Evolutionary conservation across 768 basidiomycete genomes (phyloP), one percentile per base, ranked within the genome.

Genomic region (Lentinula boryana): DNA sequence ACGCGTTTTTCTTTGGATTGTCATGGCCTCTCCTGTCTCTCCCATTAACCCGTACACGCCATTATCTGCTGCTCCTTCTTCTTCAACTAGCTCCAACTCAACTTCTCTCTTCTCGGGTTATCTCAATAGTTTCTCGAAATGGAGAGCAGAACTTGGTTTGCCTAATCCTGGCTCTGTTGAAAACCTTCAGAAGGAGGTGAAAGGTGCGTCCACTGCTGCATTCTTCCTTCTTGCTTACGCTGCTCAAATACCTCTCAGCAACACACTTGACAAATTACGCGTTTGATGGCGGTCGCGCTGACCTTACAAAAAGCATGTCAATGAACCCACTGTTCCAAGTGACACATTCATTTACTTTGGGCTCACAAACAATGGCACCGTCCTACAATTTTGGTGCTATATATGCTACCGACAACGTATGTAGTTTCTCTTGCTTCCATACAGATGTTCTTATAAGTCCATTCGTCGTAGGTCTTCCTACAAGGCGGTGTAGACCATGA

Each of bases 241-340:
- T 61, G 62, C 52, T 9, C 33, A 48, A 23, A 59, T 54, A 27
- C 57, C 46, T 53, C 35, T 36, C 73, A 98, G 95, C 84, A 58
- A 96, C 94, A 12, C 93, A 93, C 68, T 76, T 98, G 54, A 90
- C 88, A 49, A 97, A 96, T 78, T 96, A 89, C 77, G 86, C 94
- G 70, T 98, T 98, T 73, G 97, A 99, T 78, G 97, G 97, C 65
- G 97, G 91, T 31, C 83, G 95, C 66, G 97, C 96, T 35, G 97
- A 99, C 79, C 80, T 98, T 67, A 89, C 92, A 52, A 99, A 98
- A 78, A 88, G 84, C 67, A 80, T 98, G 67, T 96, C 94, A 32
- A 82, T 89, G 72, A 92, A 86, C 72, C 97, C 97, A n/a, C 85
- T 91, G 55, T 98, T 98, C 84, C 96, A 98, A 79, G 90, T 98